Evolutionary conservation across 108 stramenopile species (phyloP).

Genomic region (Skeletonema grethae): DNA sequence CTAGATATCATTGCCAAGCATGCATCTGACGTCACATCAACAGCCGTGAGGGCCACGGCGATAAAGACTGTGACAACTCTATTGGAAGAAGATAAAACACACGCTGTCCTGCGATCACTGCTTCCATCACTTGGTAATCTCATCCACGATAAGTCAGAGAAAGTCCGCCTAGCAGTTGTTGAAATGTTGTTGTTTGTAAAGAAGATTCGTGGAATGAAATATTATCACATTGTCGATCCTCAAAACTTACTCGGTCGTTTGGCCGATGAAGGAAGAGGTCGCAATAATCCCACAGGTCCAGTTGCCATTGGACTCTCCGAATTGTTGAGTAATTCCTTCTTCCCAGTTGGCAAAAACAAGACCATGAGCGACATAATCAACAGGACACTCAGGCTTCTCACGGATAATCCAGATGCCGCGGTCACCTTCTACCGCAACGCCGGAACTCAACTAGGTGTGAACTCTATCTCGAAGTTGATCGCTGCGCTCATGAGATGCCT

Average conservation of each 20-base stretch:
- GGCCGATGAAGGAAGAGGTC: slow-evolving; percentile 59
- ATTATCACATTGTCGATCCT: slow-evolving; percentile 93
- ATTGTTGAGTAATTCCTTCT: slow-evolving; percentile 90
- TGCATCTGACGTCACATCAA: slow-evolving; percentile 83
- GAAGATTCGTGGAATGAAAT: slow-evolving; percentile 76
- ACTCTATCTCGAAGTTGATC: slow-evolving; percentile 80
- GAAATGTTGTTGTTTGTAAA: slow-evolving; percentile 85
- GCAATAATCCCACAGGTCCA: slow-evolving; percentile 55
- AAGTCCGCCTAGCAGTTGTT: slow-evolving; percentile 85
- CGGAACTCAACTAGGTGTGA: slow-evolving; percentile 58
- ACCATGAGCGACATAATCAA: slow-evolving; percentile 71
- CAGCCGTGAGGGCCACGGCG: slow-evolving; percentile 81
- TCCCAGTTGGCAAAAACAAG: slow-evolving; percentile 76
- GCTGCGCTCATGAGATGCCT: slow-evolving; percentile 83
- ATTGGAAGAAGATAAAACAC: slow-evolving; percentile 73
- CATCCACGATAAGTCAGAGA: slow-evolving; percentile 91
- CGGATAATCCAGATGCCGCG: slow-evolving; percentile 77
- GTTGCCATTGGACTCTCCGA: slow-evolving; percentile 71
- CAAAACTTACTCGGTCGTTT: slow-evolving; percentile 84
- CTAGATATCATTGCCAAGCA: slow-evolving; percentile 81
- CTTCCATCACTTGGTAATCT: slow-evolving; percentile 86
- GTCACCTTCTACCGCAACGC: slow-evolving; percentile 85
- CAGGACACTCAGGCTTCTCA: slow-evolving; percentile 78
- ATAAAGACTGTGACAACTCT: slow-evolving; percentile 73
- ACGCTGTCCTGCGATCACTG: slow-evolving; percentile 84